phyloP scores from a whole-genome alignment of 1,284 basidiomycete species.

The Taiwanofungus camphoratus region DNA sequence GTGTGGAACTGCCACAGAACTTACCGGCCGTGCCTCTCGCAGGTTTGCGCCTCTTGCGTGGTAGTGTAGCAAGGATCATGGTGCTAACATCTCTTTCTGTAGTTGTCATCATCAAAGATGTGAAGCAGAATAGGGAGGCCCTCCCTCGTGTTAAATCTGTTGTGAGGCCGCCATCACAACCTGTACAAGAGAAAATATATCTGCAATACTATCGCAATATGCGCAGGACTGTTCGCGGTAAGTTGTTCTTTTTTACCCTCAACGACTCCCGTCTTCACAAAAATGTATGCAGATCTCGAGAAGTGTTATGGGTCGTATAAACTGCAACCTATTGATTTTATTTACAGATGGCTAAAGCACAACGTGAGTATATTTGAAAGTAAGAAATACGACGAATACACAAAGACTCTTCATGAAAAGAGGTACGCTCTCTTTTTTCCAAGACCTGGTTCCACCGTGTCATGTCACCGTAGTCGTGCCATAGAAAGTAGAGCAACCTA shows the following conservation, averaged over 20 bases:
- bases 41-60: not conserved
- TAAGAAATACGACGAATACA: not conserved
- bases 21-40: conserved; percentile 7
- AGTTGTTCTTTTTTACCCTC: not conserved
- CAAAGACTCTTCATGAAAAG: not conserved
- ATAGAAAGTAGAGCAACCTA: not conserved
- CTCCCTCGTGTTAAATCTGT: conserved; percentile 4
- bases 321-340: conserved; percentile 1
- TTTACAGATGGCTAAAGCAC: conserved; percentile 6
- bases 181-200: conserved; percentile 1
- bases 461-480: not conserved
- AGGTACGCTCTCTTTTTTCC: conserved; percentile 1
- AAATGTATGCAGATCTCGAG: conserved; percentile 5
- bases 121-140: conserved; percentile 4
- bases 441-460: not conserved
- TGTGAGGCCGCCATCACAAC: not conserved
- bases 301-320: conserved; percentile 8
- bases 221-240: conserved; percentile 8
- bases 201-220: conserved; percentile 11
- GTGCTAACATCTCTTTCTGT: not conserved
- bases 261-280: not conserved
- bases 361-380: not conserved
- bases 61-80: not conserved
- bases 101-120: conserved; percentile 7
- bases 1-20: conserved; percentile 5